These are phyloP conservation scores for Globisporangium middletonii DNA, from an alignment of 352 stramenopile genomes.

Conservation along the genomic window DNA sequence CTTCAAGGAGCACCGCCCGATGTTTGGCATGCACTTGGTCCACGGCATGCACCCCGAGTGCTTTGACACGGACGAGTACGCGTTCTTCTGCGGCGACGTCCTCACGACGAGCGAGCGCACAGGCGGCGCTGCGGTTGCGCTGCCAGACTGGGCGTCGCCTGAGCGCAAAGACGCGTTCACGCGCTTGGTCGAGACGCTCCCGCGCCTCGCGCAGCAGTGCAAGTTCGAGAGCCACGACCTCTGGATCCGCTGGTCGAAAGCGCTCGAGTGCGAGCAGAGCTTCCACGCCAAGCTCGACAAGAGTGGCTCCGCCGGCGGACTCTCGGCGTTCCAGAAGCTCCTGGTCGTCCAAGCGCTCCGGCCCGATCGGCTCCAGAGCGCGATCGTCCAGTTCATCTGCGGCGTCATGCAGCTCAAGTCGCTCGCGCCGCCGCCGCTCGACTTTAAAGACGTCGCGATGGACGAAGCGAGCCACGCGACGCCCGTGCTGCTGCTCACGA, in stretches of 20 bases:
- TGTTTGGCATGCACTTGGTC: slow-evolving; percentile 93
- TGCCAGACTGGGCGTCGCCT: slow-evolving; percentile 73
- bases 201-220: slow-evolving; percentile 55
- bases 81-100: slow-evolving; percentile 89
- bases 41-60: slow-evolving; percentile 89
- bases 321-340: slow-evolving; percentile 90
- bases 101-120: slow-evolving; percentile 32
- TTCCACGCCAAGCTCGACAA: slow-evolving; percentile 90
- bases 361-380: slow-evolving; percentile 87
- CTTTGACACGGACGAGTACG: slow-evolving; percentile 92
- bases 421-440: slow-evolving; percentile 73
- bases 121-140: slow-evolving; percentile 1
- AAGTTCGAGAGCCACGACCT: slow-evolving; percentile 81
- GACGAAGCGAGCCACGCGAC: slow-evolving; percentile 71
- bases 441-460: slow-evolving; percentile 61
- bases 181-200: slow-evolving; percentile 69
- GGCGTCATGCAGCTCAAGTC: slow-evolving; percentile 84
- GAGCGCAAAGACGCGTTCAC: slow-evolving; percentile 87
- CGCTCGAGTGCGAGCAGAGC: slow-evolving; percentile 83
- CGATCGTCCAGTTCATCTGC: slow-evolving; percentile 89
- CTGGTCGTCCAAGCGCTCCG: slow-evolving; percentile 90
- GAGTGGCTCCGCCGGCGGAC: slow-evolving; percentile 23
- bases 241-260: slow-evolving; percentile 89
- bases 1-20: slow-evolving; percentile 92
- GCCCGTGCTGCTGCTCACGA: slow-evolving; percentile 90